Evolutionary conservation across 371 early-diverging fungal genomes (phyloP), one percentile per base, ranked within the genome.

Genomic region (Mucor mucedo): DNA sequence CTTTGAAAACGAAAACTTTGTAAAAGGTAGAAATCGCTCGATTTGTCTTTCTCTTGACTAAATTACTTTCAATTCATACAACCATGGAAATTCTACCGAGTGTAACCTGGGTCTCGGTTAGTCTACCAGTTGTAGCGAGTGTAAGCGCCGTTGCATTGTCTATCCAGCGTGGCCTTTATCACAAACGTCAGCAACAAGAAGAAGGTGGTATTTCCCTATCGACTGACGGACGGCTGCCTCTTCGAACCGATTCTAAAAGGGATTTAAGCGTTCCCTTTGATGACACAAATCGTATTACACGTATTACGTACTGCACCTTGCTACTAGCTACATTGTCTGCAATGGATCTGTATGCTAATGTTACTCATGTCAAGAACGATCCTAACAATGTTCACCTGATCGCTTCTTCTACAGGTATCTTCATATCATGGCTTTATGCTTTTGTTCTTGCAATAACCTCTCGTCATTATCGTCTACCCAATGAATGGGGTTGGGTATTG

Each of bases 401-500:
- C 27, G 30, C 60, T 2, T 14, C 50, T 16, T 35, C 38, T 5
- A 35, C 38, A 0, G 60, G 35, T 21, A 32, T 59, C 5, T 39
- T 66, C 4, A 7, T 63, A 1, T 50, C 73, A 8, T 73, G 70
- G 73, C 11, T 62, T 1, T 73, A 73, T 45, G 49, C 61, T 4
- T 29, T 41, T n/a, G 58, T 52, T 2, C 57, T 73, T 2, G 44
- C 60, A 5, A 2, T 64, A 3, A 35, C 60, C 3, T 59, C 70
- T 29, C 62, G 52, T 29, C 48, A 58, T 4, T 67, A 70, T 49
- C 56, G 40, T 0, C 30, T 73, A n/a, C 71, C 74, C 9, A 64
- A 62, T 27, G 35, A 13, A 8, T 70, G 67, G 68, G 74, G 74
- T 4, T 67, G 68, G 65, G 32, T 65, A 3, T 32, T 71, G 32